phyloP scores from a whole-genome alignment of 1,284 basidiomycete species.

The Irpex sp. region DNA sequence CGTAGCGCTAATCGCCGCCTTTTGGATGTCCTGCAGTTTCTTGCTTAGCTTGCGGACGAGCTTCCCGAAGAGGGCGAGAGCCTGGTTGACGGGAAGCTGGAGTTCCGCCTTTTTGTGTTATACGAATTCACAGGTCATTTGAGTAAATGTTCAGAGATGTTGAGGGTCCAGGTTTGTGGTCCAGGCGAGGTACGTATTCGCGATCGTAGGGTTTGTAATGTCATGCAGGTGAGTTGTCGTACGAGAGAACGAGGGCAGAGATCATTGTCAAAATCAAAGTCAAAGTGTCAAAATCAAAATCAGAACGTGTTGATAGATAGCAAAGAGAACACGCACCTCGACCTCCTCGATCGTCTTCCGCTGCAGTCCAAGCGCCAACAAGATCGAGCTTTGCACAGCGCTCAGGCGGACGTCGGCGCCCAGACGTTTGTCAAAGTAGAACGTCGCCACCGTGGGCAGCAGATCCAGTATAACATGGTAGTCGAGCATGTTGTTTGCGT shows the following conservation, averaged over 20 bases:
- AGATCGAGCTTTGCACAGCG: constrained; percentile 83
- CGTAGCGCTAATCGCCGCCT: constrained; percentile 62
- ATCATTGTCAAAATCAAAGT: neutral
- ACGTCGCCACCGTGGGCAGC: constrained; percentile 70
- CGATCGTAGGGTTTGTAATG: no score
- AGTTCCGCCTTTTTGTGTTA: constrained; percentile 56
- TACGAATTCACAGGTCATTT: neutral
- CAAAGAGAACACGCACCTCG: constrained; percentile 49
- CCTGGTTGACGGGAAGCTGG: constrained; percentile 80
- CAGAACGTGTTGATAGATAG: neutral
- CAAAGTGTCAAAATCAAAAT: neutral
- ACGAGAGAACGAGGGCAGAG: neutral
- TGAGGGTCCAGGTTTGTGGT: no score
- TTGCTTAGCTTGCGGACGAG: constrained; percentile 83
- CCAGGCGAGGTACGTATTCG: no score
- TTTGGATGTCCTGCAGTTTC: constrained; percentile 77
- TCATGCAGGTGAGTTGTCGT: no score
- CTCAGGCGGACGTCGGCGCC: constrained; percentile 59
- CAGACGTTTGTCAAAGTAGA: constrained; percentile 86
- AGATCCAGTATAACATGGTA: constrained; percentile 95
- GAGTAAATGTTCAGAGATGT: neutral
- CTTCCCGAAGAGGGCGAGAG: constrained; percentile 90
- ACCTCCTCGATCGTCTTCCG: constrained; percentile 88
- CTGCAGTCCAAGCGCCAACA: constrained; percentile 88
- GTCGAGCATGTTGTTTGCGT: constrained; percentile 94